Conservation (phyloP, 495 filamentous ascomycete species). For the Lophiostoma macrostomum region DNA sequence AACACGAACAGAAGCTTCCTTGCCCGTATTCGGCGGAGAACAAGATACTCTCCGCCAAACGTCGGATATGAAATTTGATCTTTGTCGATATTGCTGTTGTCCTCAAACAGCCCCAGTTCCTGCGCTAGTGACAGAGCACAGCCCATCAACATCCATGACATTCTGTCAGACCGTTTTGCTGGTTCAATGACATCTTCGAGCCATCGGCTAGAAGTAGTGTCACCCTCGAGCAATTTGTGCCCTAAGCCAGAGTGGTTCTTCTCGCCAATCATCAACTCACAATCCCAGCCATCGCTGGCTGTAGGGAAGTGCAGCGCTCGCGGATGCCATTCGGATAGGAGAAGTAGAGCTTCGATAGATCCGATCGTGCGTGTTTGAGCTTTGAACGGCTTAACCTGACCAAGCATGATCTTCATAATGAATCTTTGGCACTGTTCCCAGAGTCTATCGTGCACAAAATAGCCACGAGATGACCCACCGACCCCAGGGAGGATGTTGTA, state of each 20-base stretch:
- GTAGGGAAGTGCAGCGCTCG: slow-evolving; percentile 54
- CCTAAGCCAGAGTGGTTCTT: slow-evolving; percentile 17
- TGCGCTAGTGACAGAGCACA: slow-evolving; percentile 52
- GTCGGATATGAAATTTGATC: slow-evolving; percentile 23
- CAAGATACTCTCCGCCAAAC: slow-evolving; percentile 13
- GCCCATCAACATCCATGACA: slow-evolving; percentile 56
- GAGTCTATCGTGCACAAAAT: slow-evolving; percentile 54
- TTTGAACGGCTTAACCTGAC: slow-evolving; percentile 47
- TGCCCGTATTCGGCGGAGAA: slow-evolving; percentile 37
- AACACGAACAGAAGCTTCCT: slow-evolving; percentile 52
- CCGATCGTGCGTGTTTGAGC: slow-evolving; percentile 46
- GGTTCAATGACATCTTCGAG: slow-evolving; percentile 47
- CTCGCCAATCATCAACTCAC: slow-evolving; percentile 29
- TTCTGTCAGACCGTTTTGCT: slow-evolving; percentile 53
- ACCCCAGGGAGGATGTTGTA: slow-evolving; percentile 50
- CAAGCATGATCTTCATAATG: slow-evolving; percentile 51
- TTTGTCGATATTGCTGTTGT: slow-evolving; percentile 41
- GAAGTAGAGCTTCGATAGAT: slow-evolving; percentile 50
- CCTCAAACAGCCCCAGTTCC: slow-evolving; percentile 52
- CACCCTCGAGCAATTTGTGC: slow-evolving; percentile 18
- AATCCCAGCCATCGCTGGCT: slow-evolving; percentile 43
- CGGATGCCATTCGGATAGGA: slow-evolving; percentile 58
- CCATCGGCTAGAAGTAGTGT: slow-evolving; percentile 29
- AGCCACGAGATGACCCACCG: slow-evolving; percentile 52
- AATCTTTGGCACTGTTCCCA: slow-evolving; percentile 55